These are phyloP conservation scores for Dendrobium catenatum DNA, from an alignment of 106 monocot species.

Conservation along the genomic window DNA sequence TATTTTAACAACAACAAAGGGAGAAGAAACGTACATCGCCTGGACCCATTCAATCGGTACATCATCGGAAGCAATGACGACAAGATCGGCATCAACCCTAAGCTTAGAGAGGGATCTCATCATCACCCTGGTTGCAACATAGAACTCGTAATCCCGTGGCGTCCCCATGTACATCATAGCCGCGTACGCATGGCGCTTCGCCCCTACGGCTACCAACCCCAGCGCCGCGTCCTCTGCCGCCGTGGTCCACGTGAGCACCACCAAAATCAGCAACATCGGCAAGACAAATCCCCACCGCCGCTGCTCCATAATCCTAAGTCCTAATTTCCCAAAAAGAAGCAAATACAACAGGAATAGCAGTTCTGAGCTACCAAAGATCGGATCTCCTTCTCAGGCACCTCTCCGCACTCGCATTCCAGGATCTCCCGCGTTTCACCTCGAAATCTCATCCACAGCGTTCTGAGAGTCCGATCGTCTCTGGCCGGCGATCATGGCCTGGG, in stretches of 20 bases:
- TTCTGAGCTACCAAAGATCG: neutral
- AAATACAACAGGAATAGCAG: neutral
- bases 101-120: slow-evolving; percentile 19
- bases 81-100: slow-evolving; percentile 22
- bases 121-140: slow-evolving; percentile 23
- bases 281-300: neutral
- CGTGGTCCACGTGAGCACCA: neutral
- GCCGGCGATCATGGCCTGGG: neutral
- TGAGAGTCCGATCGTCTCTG: neutral
- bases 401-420: neutral
- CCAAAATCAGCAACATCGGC: neutral
- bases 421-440: neutral
- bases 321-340: neutral
- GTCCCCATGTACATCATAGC: slow-evolving; percentile 39
- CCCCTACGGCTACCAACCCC: neutral
- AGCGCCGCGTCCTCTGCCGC: neutral
- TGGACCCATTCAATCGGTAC: slow-evolving; percentile 17
- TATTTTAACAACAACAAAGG: neutral
- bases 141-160: slow-evolving; percentile 29
- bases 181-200: slow-evolving; percentile 14
- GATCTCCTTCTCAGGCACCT: neutral
- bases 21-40: slow-evolving; percentile 12
- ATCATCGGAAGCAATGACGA: slow-evolving; percentile 29
- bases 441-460: neutral
- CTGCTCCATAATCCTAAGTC: neutral